A percentile compares a stretch with the other conserved stretches of the same genome.
Conservation (phyloP, 2,329 filamentous ascomycete genomes). For the Aurifilum marmelostoma region DNA sequence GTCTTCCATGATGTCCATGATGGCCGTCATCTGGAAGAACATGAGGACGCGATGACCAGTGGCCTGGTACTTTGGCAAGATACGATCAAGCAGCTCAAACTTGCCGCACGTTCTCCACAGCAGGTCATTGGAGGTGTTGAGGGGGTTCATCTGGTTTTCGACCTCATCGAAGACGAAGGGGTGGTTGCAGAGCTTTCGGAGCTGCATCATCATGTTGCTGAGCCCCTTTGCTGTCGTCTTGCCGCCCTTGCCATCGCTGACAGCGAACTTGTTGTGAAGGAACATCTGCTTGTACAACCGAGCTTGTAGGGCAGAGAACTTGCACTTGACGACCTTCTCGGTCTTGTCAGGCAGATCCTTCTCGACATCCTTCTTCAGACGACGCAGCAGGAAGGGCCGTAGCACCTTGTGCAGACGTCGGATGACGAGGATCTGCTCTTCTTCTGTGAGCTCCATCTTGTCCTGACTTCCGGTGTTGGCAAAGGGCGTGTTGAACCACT, state of each 20-base stretch:
- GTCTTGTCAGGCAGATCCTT: conserved; percentile 99
- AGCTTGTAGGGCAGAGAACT: conserved; percentile 90
- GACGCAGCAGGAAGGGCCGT: conserved; percentile 93
- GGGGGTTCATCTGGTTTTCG: conserved; percentile 96
- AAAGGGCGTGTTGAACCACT: conserved; percentile 99
- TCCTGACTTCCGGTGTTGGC: conserved; percentile 97
- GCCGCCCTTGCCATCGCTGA: conserved; percentile 92
- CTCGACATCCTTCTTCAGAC: conserved; percentile 99
- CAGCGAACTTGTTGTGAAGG: conserved; percentile 90
- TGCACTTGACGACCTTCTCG: conserved; percentile 98
- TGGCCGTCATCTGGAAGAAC: conserved; percentile 99
- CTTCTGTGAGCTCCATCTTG: conserved; percentile 98
- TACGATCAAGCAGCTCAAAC: conserved; percentile 90
- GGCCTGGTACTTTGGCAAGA: conserved; percentile 89
- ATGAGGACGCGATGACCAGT: conserved; percentile 95
- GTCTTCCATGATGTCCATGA: conserved; percentile 99
- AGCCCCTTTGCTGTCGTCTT: conserved; percentile 92
- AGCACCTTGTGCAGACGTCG: conserved; percentile 97
- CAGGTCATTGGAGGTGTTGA: conserved; percentile 84
- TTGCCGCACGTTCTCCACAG: conserved; percentile 96
- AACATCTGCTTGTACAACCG: conserved; percentile 98
- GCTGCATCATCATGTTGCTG: conserved; percentile 99
- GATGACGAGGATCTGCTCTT: conserved; percentile 98
- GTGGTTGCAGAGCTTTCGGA: conserved; percentile 98
- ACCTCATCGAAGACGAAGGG: conserved; percentile 98